phyloP scores from a whole-genome alignment of 352 stramenopile species.

The Globisporangium recalcitrans region DNA sequence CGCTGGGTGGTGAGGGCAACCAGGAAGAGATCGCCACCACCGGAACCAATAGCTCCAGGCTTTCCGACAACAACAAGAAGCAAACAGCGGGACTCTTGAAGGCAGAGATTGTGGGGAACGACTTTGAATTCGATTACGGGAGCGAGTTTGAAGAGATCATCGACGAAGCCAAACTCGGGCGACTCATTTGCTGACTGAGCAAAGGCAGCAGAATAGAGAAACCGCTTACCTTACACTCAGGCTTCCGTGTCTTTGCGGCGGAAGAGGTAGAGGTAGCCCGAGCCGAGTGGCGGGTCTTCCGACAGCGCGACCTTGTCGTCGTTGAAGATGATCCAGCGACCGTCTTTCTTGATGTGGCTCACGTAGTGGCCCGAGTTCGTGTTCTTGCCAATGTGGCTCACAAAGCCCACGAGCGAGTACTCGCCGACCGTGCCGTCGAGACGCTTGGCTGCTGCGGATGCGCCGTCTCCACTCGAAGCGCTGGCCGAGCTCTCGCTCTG shows the following conservation, averaged over 20 bases:
- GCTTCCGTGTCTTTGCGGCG: constrained; percentile 37
- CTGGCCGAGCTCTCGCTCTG: constrained; percentile 18
- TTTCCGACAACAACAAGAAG: constrained; percentile 6
- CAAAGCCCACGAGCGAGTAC: constrained; percentile 96
- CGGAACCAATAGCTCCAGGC: neutral
- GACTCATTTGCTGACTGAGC: constrained; percentile 39
- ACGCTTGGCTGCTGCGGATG: constrained; percentile 23
- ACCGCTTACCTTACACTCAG: neutral
- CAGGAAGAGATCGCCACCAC: constrained; percentile 15
- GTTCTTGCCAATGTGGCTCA: constrained; percentile 98
- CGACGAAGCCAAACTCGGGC: constrained; percentile 53
- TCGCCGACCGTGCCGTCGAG: constrained; percentile 61
- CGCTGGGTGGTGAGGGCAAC: constrained; percentile 10
- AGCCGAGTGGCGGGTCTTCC: constrained; percentile 89
- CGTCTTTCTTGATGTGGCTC: constrained; percentile 96
- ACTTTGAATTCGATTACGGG: constrained; percentile 59
- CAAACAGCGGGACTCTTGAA: constrained; percentile 9
- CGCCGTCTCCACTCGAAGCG: constrained; percentile 8
- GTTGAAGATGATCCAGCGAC: constrained; percentile 98
- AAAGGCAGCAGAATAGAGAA: neutral
- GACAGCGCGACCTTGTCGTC: constrained; percentile 97
- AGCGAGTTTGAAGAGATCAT: constrained; percentile 82
- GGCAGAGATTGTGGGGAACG: constrained; percentile 24
- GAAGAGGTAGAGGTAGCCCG: constrained; percentile 97
- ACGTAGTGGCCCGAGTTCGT: constrained; percentile 98